Percentiles rank a stretch among this genome's conserved stretches.
These are phyloP conservation scores for Populus deltoides DNA, from an alignment of 345 rosid genomes.

Conservation along the genomic window DNA sequence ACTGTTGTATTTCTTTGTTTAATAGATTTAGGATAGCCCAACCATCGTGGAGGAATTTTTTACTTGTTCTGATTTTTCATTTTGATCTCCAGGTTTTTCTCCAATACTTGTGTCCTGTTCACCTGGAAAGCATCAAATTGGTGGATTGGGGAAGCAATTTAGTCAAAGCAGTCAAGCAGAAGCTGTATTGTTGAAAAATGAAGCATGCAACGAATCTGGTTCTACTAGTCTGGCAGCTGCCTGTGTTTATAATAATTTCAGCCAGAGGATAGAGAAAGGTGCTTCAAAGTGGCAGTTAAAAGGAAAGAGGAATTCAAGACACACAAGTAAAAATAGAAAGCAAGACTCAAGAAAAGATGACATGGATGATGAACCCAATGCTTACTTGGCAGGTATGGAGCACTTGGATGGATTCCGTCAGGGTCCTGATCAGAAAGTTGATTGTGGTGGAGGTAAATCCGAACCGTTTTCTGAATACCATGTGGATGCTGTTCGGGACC, in stretches of 20 bases:
- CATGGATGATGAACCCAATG: constrained; percentile 42
- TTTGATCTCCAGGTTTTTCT: constrained; percentile 44
- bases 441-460: constrained; percentile 24
- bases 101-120: constrained; percentile 33
- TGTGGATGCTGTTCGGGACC: constrained; percentile 29
- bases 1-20: background rate
- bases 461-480: constrained; percentile 27
- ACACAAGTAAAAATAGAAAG: constrained; percentile 59
- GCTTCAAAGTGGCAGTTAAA: constrained; percentile 88
- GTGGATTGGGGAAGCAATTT: constrained; percentile 44
- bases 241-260: constrained; percentile 29
- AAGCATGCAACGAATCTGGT: constrained; percentile 45
- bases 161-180: constrained; percentile 48
- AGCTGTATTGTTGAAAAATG: constrained; percentile 39
- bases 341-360: constrained; percentile 47
- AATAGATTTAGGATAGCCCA: background rate
- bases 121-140: constrained; percentile 35
- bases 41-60: background rate
- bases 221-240: constrained; percentile 31
- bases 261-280: constrained; percentile 57
- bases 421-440: constrained; percentile 36
- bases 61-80: background rate
- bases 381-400: constrained; percentile 27
- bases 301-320: constrained; percentile 93
- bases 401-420: constrained; percentile 36